Conservation (phyloP, 2,329 filamentous ascomycete species). For the Ophiostoma angusticollis region DNA sequence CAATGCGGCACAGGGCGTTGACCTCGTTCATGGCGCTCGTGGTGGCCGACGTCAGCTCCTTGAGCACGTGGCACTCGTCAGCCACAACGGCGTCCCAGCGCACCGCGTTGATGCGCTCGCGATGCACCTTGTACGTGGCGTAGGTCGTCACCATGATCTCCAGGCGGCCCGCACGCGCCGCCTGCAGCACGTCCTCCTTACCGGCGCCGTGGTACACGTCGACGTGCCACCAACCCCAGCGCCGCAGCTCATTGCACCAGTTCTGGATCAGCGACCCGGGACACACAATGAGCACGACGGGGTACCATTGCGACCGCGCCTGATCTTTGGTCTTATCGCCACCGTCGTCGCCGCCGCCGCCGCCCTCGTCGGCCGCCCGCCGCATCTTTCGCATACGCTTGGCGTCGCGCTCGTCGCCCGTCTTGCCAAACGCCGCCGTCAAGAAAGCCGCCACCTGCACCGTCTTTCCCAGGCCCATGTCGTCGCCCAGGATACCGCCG, state of each 20-base stretch:
- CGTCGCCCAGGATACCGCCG: slow-evolving; percentile 83
- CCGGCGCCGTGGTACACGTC: slow-evolving; percentile 64
- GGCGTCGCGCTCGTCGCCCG: slow-evolving; percentile 69
- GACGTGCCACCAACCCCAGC: slow-evolving; percentile 94
- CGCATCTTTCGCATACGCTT: slow-evolving; percentile 84
- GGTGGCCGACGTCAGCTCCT: slow-evolving; percentile 62
- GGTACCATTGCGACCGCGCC: slow-evolving; percentile 63
- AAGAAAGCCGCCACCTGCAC: slow-evolving; percentile 92
- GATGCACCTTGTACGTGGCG: slow-evolving; percentile 70
- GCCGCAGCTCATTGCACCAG: slow-evolving; percentile 73
- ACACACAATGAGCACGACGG: slow-evolving; percentile 71
- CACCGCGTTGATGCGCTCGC: slow-evolving; percentile 63
- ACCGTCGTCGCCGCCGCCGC: slow-evolving; percentile 20
- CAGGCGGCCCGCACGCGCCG: slow-evolving; percentile 61
- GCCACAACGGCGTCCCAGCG: slow-evolving; percentile 91
- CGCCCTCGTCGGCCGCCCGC: slow-evolving; percentile 24
- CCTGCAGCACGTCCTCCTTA: slow-evolving; percentile 57
- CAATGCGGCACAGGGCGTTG: slow-evolving; percentile 84
- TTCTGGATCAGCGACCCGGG: slow-evolving; percentile 81
- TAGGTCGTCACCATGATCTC: slow-evolving; percentile 96
- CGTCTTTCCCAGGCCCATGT: slow-evolving; percentile 96
- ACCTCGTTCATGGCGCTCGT: slow-evolving; percentile 81
- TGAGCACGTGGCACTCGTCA: slow-evolving; percentile 86
- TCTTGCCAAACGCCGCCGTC: slow-evolving; percentile 86
- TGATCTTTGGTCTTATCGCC: slow-evolving; percentile 15